Base-by-base conservation (phyloP, 164 flowering plant species). In the Piper longum region DNA sequence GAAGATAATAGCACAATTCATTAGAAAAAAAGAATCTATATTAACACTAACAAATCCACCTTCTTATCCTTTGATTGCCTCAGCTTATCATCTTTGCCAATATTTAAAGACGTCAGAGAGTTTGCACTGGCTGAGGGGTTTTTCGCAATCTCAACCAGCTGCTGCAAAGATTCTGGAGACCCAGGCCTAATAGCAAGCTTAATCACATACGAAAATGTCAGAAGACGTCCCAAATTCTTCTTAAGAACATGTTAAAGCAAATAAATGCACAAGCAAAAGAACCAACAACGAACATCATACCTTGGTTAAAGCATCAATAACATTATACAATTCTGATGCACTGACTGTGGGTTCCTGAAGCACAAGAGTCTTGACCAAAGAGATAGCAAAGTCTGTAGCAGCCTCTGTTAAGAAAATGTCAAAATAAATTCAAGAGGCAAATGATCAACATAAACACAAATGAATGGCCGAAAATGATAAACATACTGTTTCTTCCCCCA, bases 221-320 rank as follows among this genome's bases (percentile, higher is more conserved):
- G 4, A 16, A 43, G 19, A 0, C 16, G 36, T 4, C 1, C 36
- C 36, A 26, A 26, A 26, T 2, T 11, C 26, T 26, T 36, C 26
- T 14, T 2, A 57, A 57, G 16, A 7, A 57, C 2, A 3, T 1
- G 5, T 1, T 1, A 48, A 17, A 55, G 40, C 11, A 36, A 17
- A 55, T 57, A 56, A 36, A 8, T 26, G 1, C 1, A 61, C 8
- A 16, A 13, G n/a, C n/a, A n/a, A 61, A 61, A 42, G 51, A 42
- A 58, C 16, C 45, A 62, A 3, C 56, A 45, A 13, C 8, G 19
- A 54, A 51, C 6, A 9, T 8, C 57, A n/a, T 42, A 87, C 98
- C 96, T 95, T 95, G 59, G 86, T 82, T 73, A 95, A 71, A n/a
- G 91, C 90, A 82, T 95, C 98, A 71, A 95, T 79, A 66, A 95